Conservation (phyloP, 1,284 basidiomycete genomes). For the Coniferiporia weirii region DNA sequence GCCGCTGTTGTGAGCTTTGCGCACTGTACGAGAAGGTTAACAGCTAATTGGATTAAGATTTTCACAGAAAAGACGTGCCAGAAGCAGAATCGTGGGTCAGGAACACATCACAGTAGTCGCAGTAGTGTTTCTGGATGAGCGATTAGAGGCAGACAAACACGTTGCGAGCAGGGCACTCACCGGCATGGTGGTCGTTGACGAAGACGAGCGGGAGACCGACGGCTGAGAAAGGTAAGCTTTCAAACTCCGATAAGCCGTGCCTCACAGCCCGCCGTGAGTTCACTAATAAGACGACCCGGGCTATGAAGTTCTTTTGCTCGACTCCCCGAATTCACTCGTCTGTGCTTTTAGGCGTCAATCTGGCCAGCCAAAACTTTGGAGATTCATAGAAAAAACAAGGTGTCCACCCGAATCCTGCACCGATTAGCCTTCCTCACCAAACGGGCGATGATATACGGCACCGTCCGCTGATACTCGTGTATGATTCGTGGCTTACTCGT, state of each 20-base stretch:
- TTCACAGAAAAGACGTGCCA: slow-evolving; percentile 39
- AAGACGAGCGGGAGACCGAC: background rate
- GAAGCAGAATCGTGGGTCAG: slow-evolving; percentile 87
- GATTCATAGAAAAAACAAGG: too few relatives aligned
- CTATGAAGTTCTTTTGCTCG: too few relatives aligned
- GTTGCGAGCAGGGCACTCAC: slow-evolving; percentile 5
- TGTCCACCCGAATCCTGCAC: too few relatives aligned
- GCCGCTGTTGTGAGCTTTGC: slow-evolving; percentile 97
- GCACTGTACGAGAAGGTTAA: slow-evolving; percentile 49
- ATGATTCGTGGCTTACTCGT: background rate
- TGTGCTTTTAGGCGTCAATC: too few relatives aligned
- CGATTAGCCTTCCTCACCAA: too few relatives aligned
- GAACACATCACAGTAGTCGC: slow-evolving; percentile 92
- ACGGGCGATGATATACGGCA: too few relatives aligned
- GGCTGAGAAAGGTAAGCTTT: background rate
- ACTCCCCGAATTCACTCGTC: too few relatives aligned
- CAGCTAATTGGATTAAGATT: slow-evolving; percentile 21
- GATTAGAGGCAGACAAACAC: background rate
- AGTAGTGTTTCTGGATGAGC: slow-evolving; percentile 68
- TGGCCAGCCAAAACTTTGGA: too few relatives aligned
- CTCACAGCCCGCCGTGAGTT: background rate
- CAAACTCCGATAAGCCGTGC: background rate
- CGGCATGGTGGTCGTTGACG: slow-evolving; percentile 18
- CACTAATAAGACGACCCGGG: too few relatives aligned
- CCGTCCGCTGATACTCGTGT: background rate